A percentile compares a stretch with the other conserved stretches of the same genome.
Conservation (phyloP, 805 yeast genomes). For the Saccharomyces mikatae region DNA sequence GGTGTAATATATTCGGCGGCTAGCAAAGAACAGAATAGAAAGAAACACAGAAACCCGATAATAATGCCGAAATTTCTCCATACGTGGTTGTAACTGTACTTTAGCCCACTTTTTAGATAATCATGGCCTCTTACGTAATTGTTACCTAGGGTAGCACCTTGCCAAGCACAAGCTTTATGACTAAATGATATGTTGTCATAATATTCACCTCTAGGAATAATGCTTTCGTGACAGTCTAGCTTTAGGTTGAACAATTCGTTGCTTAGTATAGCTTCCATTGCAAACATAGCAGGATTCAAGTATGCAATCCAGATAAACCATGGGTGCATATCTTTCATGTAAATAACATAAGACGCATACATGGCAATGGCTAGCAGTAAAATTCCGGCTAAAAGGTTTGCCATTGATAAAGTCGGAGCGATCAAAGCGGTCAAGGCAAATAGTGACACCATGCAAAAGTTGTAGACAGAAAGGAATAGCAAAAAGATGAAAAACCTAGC, state of each 20-base stretch:
- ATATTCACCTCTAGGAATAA: slow-evolving; percentile 50
- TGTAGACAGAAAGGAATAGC: slow-evolving; percentile 34
- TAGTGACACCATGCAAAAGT: slow-evolving; percentile 39
- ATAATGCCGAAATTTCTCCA: slow-evolving; percentile 70
- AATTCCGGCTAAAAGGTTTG: slow-evolving; percentile 50
- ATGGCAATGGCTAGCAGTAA: slow-evolving; percentile 39
- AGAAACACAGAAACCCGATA: slow-evolving; percentile 39
- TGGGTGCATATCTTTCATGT: slow-evolving; percentile 47
- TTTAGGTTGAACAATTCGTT: slow-evolving; percentile 52
- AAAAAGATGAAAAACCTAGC: slow-evolving; percentile 42
- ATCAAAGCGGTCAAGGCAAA: slow-evolving; percentile 47
- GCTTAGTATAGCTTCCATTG: slow-evolving; percentile 51
- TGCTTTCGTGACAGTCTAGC: slow-evolving; percentile 40
- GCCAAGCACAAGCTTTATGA: slow-evolving; percentile 43
- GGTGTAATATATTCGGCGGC: slow-evolving; percentile 25
- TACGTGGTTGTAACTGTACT: slow-evolving; percentile 45
- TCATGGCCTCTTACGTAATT: slow-evolving; percentile 44
- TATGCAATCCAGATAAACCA: slow-evolving; percentile 62
- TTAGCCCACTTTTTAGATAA: slow-evolving; percentile 39
- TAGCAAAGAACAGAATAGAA: slow-evolving; percentile 18
- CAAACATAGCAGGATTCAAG: slow-evolving; percentile 45
- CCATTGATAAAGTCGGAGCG: slow-evolving; percentile 39
- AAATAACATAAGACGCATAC: slow-evolving; percentile 55
- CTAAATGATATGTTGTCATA: slow-evolving; percentile 33
- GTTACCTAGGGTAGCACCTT: slow-evolving; percentile 50